These are phyloP conservation scores for Polymyxa betae DNA, from an alignment of 208 protist genomes.

Conservation along the genomic window DNA sequence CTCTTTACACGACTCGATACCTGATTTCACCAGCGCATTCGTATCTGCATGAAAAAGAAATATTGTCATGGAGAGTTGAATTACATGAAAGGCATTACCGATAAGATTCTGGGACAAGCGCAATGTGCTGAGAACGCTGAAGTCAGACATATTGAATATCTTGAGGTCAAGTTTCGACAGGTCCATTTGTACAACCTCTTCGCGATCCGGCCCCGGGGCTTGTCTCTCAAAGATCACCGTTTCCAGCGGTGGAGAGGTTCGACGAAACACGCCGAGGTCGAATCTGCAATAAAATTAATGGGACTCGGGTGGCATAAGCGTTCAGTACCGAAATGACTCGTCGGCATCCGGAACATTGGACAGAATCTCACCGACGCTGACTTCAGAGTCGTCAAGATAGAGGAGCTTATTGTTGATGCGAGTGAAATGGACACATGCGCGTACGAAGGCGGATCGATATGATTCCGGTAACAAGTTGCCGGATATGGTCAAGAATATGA, in stretches of 20 bases:
- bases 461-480: not conserved
- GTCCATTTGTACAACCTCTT: not conserved
- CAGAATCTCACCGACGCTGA: not conserved
- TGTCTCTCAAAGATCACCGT: not conserved
- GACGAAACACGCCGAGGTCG: constrained; percentile 29
- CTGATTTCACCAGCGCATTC: not conserved
- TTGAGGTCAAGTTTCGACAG: not conserved
- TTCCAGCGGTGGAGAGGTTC: not conserved
- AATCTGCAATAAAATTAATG: not conserved
- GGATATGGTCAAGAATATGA: not conserved
- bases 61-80: not conserved
- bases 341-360: not conserved
- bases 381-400: constrained; percentile 23
- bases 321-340: not conserved
- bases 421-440: not conserved
- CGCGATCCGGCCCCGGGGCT: not conserved
- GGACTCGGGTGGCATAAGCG: not conserved
- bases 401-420: constrained; percentile 6
- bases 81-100: not conserved
- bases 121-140: not conserved
- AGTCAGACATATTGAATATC: not conserved
- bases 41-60: not conserved
- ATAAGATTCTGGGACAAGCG: constrained; percentile 1
- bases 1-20: not conserved
- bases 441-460: not conserved